Evolutionary conservation across 305 asterid species (phyloP).

Genomic region (Petunia hybrid): DNA sequence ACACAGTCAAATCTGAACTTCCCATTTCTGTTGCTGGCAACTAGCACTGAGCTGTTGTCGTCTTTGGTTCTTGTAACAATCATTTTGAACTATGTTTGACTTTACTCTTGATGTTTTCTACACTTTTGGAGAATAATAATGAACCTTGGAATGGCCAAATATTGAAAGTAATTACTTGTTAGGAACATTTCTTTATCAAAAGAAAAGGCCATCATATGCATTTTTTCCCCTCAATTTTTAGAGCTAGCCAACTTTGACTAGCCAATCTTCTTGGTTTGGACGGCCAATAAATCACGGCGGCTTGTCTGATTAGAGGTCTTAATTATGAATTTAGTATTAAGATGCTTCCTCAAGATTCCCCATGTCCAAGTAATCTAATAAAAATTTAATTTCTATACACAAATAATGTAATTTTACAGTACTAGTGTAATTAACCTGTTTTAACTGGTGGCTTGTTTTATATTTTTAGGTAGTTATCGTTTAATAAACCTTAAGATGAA

Average conservation of each 20-base stretch:
- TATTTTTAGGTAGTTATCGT: not conserved
- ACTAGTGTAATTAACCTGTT: not conserved
- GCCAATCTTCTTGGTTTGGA: not conserved
- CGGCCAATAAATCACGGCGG: slow-evolving; percentile 8
- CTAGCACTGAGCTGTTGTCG: slow-evolving; percentile 26
- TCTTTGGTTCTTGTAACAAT: not conserved
- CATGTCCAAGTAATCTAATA: not conserved
- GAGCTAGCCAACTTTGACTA: slow-evolving; percentile 24
- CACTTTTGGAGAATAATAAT: not conserved
- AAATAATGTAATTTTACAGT: no score
- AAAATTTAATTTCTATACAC: not conserved
- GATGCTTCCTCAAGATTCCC: not conserved
- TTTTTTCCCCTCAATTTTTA: not conserved
- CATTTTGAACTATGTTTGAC: slow-evolving; percentile 14
- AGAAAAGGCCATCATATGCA: not conserved
- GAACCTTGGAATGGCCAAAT: slow-evolving; percentile 16
- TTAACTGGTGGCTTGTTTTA: no score
- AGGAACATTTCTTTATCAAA: not conserved
- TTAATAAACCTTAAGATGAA: slow-evolving; percentile 22
- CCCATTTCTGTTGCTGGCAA: not conserved
- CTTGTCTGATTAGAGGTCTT: not conserved
- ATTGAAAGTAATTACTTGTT: not conserved
- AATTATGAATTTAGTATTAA: not conserved
- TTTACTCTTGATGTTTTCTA: slow-evolving; percentile 22
- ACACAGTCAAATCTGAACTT: not conserved